These are phyloP conservation scores for Fusarium sp. DNA, from an alignment of 2,329 filamentous ascomycete species.

Conservation along the genomic window DNA sequence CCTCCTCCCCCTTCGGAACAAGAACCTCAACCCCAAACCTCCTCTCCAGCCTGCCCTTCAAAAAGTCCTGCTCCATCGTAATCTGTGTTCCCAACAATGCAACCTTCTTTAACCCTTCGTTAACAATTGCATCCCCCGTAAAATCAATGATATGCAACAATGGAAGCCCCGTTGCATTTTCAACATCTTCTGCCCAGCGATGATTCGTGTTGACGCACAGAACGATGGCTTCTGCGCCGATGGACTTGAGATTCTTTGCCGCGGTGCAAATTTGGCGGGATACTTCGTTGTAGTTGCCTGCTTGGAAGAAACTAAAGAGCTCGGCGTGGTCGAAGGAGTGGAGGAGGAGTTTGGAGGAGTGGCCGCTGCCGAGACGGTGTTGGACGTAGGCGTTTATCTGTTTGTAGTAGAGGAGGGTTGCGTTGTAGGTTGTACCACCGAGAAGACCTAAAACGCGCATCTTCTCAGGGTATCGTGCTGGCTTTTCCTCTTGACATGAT, in stretches of 20 bases:
- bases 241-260: constrained; percentile 2
- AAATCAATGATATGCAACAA: constrained; percentile 2
- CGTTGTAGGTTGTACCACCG: constrained; percentile 3
- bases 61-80: constrained; percentile 5
- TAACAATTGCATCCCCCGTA: not conserved
- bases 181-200: constrained; percentile 1
- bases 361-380: not conserved
- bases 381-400: constrained; percentile 11
- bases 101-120: not conserved
- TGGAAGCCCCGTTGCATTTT: not conserved
- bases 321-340: constrained; percentile 3
- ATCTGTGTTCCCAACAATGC: not conserved
- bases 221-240: constrained; percentile 8
- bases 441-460: constrained; percentile 10
- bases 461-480: rapidly evolving
- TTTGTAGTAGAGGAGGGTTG: constrained; percentile 1
- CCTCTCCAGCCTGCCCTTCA: not conserved
- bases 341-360: constrained; percentile 5
- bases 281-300: constrained; percentile 6
- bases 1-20: not conserved
- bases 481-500: rapidly evolving
- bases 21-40: not conserved
- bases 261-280: not conserved
- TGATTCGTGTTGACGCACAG: constrained; percentile 16
- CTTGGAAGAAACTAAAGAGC: not conserved